Conservation (phyloP, 2,329 filamentous ascomycete genomes). For the Alternaria postmessia region DNA sequence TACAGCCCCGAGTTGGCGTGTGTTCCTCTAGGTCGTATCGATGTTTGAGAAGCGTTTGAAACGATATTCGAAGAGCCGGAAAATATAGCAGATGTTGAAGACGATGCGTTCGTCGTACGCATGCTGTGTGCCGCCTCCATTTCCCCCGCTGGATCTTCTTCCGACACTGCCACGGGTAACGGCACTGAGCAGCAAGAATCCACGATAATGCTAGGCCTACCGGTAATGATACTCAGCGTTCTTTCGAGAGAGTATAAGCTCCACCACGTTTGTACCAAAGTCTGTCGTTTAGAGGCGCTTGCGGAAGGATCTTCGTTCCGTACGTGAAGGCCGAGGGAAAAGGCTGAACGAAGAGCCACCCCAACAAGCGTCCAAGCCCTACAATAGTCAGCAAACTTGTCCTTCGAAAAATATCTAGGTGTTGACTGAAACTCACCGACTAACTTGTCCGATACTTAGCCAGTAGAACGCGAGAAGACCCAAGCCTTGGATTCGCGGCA, state of each 20-base stretch:
- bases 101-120: constrained; percentile 13
- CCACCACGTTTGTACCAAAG: constrained; percentile 53
- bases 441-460: constrained; percentile 51
- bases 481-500: constrained; percentile 51
- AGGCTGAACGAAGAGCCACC: constrained; percentile 48
- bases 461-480: constrained; percentile 53
- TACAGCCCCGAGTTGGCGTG: constrained; percentile 34
- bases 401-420: neutral
- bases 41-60: constrained; percentile 9
- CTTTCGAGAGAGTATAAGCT: constrained; percentile 52
- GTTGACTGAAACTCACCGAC: constrained; percentile 42
- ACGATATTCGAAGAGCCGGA: constrained; percentile 7
- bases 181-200: constrained; percentile 48
- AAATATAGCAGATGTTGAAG: constrained; percentile 1
- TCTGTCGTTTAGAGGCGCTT: constrained; percentile 43
- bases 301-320: constrained; percentile 47
- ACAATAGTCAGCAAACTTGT: constrained; percentile 10
- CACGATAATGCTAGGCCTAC: constrained; percentile 51
- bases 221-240: constrained; percentile 51
- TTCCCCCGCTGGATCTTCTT: constrained; percentile 26
- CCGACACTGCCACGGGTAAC: constrained; percentile 38
- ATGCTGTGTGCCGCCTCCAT: constrained; percentile 15
- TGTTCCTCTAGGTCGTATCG: constrained; percentile 1
- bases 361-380: constrained; percentile 52
- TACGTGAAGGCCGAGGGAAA: constrained; percentile 51